Evolutionary conservation across 192 early-diverging fungal genomes (phyloP).

Genomic region (Backusella liffmaniae): DNA sequence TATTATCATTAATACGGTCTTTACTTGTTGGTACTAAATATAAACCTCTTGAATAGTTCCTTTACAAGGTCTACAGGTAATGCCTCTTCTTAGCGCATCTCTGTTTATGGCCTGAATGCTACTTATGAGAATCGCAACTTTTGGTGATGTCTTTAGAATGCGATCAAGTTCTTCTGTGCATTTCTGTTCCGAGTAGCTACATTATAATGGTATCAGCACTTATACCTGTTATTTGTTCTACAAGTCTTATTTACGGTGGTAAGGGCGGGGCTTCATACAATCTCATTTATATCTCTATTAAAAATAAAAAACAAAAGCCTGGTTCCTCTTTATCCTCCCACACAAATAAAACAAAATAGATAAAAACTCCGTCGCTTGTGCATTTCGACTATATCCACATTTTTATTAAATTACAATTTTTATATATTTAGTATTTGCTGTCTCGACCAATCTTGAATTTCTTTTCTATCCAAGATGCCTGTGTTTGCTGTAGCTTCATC

Average conservation of each 20-base stretch:
- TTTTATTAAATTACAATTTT: background rate
- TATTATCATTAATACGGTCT: background rate
- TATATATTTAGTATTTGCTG: background rate
- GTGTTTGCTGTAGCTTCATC: background rate
- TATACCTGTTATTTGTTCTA: background rate
- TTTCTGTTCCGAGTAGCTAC: constrained; percentile 24
- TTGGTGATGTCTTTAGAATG: constrained; percentile 20
- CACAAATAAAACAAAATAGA: background rate
- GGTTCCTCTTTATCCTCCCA: background rate
- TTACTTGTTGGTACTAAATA: background rate
- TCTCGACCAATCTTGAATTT: background rate
- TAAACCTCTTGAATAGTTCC: constrained; percentile 32
- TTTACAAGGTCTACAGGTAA: constrained; percentile 33
- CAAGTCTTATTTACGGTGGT: background rate
- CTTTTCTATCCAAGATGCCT: background rate
- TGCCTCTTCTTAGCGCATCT: constrained; percentile 22
- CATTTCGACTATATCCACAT: background rate
- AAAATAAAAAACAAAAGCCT: background rate
- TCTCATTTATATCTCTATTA: background rate
- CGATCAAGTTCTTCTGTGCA: constrained; percentile 32
- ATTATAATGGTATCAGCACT: background rate
- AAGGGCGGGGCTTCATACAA: background rate
- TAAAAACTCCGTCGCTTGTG: background rate
- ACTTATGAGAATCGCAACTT: constrained; percentile 19
- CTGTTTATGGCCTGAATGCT: constrained; percentile 28